Evolutionary conservation across 495 filamentous ascomycete genomes (phyloP).

Genomic region (Daldinia loculata): DNA sequence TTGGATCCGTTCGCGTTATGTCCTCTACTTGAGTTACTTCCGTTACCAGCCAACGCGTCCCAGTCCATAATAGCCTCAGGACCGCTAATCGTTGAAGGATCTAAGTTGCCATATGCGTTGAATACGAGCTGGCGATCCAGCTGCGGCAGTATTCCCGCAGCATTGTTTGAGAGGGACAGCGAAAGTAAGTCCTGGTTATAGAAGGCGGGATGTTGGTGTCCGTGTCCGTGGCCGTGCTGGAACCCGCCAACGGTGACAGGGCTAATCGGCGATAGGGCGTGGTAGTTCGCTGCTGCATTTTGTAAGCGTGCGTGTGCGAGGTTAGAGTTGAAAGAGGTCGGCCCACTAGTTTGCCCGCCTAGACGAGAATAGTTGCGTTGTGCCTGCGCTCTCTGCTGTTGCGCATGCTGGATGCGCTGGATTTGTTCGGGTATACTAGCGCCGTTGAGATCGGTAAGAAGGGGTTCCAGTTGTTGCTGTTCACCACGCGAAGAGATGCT

Average conservation of each 20-base stretch:
- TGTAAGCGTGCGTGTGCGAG: conserved; percentile 49
- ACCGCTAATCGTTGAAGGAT: conserved; percentile 52
- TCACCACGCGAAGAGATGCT: conserved; percentile 50
- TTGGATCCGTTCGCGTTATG: conserved; percentile 65
- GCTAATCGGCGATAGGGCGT: conserved; percentile 57
- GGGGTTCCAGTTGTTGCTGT: conserved; percentile 51
- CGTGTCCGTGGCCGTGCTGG: conserved; percentile 45
- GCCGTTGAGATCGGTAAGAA: conserved; percentile 52
- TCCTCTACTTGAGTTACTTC: conserved; percentile 64
- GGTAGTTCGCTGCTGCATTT: conserved; percentile 49
- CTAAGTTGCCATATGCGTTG: conserved; percentile 74
- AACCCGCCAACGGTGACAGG: conserved; percentile 52
- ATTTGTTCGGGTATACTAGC: conserved; percentile 45
- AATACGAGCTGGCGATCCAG: conserved; percentile 83
- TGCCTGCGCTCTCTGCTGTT: conserved; percentile 52
- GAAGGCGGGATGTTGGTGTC: conserved; percentile 50
- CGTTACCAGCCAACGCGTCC: conserved; percentile 44
- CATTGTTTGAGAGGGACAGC: conserved; percentile 54
- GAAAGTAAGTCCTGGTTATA: conserved; percentile 58
- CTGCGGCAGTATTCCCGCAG: conserved; percentile 60
- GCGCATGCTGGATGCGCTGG: conserved; percentile 47
- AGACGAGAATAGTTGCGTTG: conserved; percentile 54
- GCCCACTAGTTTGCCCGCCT: conserved; percentile 50
- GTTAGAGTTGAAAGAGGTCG: conserved; percentile 51
- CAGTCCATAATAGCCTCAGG: conserved; percentile 47